Evolutionary conservation across 2,329 filamentous ascomycete species (phyloP).

Genomic region (Claviceps sp.): DNA sequence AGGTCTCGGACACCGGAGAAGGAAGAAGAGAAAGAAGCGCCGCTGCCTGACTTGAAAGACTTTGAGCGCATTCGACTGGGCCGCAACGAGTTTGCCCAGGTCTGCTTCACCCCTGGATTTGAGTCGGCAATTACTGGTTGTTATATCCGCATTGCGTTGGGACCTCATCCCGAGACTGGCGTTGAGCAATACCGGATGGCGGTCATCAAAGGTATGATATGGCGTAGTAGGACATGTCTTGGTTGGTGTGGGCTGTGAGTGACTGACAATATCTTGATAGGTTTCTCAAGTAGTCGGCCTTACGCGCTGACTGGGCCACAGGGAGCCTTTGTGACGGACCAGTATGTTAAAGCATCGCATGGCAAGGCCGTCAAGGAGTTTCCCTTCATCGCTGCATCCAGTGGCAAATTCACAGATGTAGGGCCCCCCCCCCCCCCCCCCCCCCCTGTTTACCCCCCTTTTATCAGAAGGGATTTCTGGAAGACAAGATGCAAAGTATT

Average conservation of each 20-base stretch:
- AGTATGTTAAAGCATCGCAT: conserved; percentile 70
- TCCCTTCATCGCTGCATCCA: conserved; percentile 83
- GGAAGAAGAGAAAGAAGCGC: conserved; percentile 54
- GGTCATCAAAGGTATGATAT: conserved; percentile 58
- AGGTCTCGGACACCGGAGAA: conserved; percentile 43
- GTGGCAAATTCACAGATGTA: conserved; percentile 72
- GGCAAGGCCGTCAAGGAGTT: conserved; percentile 75
- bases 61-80: conserved; percentile 75
- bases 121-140: conserved; percentile 70
- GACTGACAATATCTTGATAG: conserved; percentile 26
- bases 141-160: conserved; percentile 74
- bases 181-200: conserved; percentile 78
- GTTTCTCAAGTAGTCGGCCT: conserved; percentile 63
- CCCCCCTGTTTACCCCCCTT: too few species aligned
- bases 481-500: too few species aligned
- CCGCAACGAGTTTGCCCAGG: conserved; percentile 72
- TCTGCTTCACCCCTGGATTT: conserved; percentile 89
- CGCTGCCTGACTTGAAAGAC: conserved; percentile 62
- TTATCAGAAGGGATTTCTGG: not conserved
- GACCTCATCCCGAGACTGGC: conserved; percentile 58
- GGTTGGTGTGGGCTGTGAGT: too few species aligned
- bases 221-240: not conserved
- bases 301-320: conserved; percentile 75
- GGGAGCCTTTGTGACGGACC: conserved; percentile 67
- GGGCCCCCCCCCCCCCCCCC: conserved; percentile 9